phyloP scores from a whole-genome alignment of 2,329 filamentous ascomycete genomes.

The Cladorrhinum sp. region DNA sequence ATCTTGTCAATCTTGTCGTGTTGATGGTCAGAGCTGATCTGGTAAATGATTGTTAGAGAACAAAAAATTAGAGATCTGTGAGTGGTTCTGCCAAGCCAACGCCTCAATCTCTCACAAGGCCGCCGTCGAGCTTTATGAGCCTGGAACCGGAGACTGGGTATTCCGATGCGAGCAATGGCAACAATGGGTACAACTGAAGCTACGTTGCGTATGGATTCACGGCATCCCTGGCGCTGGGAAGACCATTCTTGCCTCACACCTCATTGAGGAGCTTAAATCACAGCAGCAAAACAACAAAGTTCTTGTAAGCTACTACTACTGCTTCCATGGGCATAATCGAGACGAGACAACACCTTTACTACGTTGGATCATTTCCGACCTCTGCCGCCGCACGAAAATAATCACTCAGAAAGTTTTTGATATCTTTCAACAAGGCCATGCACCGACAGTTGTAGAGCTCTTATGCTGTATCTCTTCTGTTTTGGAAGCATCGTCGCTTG shows the following conservation, averaged over 20 bases:
- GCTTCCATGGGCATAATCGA: slow-evolving; percentile 27
- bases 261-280: slow-evolving; percentile 5
- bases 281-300: not conserved
- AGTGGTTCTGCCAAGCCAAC: not conserved
- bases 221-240: slow-evolving; percentile 23
- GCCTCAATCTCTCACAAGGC: slow-evolving; percentile 4
- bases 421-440: not conserved
- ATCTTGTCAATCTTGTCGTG: too few relatives aligned
- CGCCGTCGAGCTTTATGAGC: slow-evolving; percentile 13
- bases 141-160: slow-evolving; percentile 17
- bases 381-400: slow-evolving; percentile 24
- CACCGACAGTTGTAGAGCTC: not conserved
- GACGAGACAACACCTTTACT: slow-evolving; percentile 32
- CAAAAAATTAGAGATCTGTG: not conserved
- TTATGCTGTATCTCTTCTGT: not conserved
- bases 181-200: slow-evolving; percentile 9
- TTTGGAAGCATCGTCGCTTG: not conserved
- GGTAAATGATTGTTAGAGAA: not conserved
- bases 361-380: slow-evolving; percentile 26
- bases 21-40: not conserved
- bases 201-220: slow-evolving; percentile 18
- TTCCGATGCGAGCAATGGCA: slow-evolving; percentile 14
- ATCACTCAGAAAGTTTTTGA: slow-evolving; percentile 7
- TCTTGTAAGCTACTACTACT: slow-evolving; percentile 32
- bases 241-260: slow-evolving; percentile 17